These are phyloP conservation scores for Discostella stelligeroides DNA, from an alignment of 108 stramenopile species.

Conservation along the genomic window DNA sequence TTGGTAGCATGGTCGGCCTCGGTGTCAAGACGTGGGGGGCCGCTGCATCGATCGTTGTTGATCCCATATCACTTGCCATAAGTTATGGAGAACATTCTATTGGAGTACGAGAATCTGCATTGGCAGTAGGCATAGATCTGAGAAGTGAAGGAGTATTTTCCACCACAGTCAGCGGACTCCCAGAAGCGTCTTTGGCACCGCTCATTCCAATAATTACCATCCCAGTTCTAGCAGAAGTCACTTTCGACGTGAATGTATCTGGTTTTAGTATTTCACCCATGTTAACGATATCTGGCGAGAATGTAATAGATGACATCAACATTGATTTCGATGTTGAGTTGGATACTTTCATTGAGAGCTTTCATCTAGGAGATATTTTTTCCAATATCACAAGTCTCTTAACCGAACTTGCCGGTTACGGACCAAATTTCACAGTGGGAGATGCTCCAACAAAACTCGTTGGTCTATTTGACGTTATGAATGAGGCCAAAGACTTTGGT, in stretches of 20 bases:
- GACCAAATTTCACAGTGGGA: constrained; percentile 16
- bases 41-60: constrained; percentile 11
- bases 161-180: constrained; percentile 12
- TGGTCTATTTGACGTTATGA: constrained; percentile 20
- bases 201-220: constrained; percentile 22
- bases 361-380: background rate
- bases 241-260: constrained; percentile 16
- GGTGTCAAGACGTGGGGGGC: constrained; percentile 15
- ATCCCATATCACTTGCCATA: constrained; percentile 20
- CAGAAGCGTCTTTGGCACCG: background rate
- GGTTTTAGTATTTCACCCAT: constrained; percentile 2
- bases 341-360: constrained; percentile 13
- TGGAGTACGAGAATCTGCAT: constrained; percentile 19
- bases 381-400: constrained; percentile 3
- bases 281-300: background rate
- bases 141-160: constrained; percentile 21
- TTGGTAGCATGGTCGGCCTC: background rate
- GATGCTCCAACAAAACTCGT: constrained; percentile 8
- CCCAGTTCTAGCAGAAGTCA: constrained; percentile 21
- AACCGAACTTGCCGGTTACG: background rate
- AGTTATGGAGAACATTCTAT: background rate
- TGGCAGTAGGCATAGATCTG: constrained; percentile 20
- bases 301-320: background rate
- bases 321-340: constrained; percentile 28
- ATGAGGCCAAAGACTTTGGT: constrained; percentile 9